Evolutionary conservation across 495 filamentous ascomycete species (phyloP).

Genomic region (Aspergillus funiculosus): DNA sequence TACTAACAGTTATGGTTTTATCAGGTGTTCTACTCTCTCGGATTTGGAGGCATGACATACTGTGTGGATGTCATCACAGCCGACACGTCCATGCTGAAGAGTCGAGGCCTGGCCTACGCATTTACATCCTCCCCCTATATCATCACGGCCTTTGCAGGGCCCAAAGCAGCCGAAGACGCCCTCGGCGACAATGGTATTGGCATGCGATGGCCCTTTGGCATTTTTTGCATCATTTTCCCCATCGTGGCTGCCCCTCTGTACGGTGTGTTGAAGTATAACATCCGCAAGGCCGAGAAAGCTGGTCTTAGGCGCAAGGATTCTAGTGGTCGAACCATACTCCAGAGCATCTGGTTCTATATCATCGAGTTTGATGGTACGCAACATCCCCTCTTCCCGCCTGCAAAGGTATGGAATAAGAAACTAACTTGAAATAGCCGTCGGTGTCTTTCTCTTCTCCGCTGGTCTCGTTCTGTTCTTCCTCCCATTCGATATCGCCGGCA

Average conservation of each 20-base stretch:
- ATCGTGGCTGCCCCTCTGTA: conserved; percentile 46
- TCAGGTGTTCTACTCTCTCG: conserved; percentile 46
- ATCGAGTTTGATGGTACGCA: conserved; percentile 53
- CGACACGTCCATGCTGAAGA: conserved; percentile 53
- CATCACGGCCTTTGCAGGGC: conserved; percentile 39
- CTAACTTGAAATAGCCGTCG: conserved; percentile 31
- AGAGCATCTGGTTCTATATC: conserved; percentile 46
- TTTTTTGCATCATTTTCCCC: conserved; percentile 53
- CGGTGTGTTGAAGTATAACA: conserved; percentile 44
- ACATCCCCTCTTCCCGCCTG: not conserved
- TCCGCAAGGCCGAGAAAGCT: conserved; percentile 51
- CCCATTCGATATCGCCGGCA: conserved; percentile 50
- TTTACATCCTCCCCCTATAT: conserved; percentile 50
- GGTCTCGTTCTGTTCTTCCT: conserved; percentile 57
- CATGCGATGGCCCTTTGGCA: conserved; percentile 57
- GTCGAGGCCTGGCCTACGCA: conserved; percentile 55
- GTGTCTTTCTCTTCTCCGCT: conserved; percentile 50
- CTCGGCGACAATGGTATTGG: conserved; percentile 44
- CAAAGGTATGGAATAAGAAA: not conserved
- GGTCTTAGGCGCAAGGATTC: conserved; percentile 25
- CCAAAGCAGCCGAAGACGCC: conserved; percentile 28
- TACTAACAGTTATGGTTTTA: not conserved
- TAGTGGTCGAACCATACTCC: conserved; percentile 31
- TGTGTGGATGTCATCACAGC: conserved; percentile 52
- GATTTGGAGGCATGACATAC: conserved; percentile 53